A percentile compares a stretch with the other conserved stretches of the same genome.
Evolutionary conservation across 2,329 filamentous ascomycete species (phyloP).

Genomic region (Penicillium sp.): DNA sequence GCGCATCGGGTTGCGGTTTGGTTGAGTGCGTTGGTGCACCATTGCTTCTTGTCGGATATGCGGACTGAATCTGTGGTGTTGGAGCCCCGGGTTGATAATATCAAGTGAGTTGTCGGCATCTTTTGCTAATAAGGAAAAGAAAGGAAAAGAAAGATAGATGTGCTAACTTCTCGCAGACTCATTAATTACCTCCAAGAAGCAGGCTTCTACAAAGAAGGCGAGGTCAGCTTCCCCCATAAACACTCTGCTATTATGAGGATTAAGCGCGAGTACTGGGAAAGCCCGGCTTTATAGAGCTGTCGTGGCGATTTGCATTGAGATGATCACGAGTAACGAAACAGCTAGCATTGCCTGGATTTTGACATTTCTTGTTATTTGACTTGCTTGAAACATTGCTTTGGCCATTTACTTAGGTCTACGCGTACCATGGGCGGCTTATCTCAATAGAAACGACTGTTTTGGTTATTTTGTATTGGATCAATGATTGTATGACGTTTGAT

Average conservation of each 20-base stretch:
- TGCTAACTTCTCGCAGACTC: conserved; percentile 51
- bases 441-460: neutral
- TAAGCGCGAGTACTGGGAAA: conserved; percentile 74
- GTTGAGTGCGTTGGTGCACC: conserved; percentile 85
- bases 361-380: neutral
- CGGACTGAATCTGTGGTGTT: conserved; percentile 79
- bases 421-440: neutral
- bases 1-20: conserved; percentile 72
- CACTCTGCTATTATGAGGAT: conserved; percentile 83
- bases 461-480: neutral
- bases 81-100: conserved; percentile 89
- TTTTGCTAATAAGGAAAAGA: neutral
- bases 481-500: neutral
- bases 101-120: conserved; percentile 60
- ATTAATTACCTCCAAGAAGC: conserved; percentile 67
- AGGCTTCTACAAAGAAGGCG: conserved; percentile 83
- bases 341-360: conserved; percentile 7
- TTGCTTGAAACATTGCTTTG: neutral
- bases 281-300: conserved; percentile 55
- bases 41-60: conserved; percentile 72
- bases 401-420: neutral
- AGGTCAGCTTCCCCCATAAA: conserved; percentile 87
- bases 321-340: conserved; percentile 18
- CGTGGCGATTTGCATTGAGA: neutral
- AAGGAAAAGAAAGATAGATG: neutral